Percentiles rank a stretch among this genome's conserved stretches.
These are phyloP conservation scores for Hortiboletus campestris DNA, from an alignment of 768 basidiomycete genomes.

Conservation along the genomic window DNA sequence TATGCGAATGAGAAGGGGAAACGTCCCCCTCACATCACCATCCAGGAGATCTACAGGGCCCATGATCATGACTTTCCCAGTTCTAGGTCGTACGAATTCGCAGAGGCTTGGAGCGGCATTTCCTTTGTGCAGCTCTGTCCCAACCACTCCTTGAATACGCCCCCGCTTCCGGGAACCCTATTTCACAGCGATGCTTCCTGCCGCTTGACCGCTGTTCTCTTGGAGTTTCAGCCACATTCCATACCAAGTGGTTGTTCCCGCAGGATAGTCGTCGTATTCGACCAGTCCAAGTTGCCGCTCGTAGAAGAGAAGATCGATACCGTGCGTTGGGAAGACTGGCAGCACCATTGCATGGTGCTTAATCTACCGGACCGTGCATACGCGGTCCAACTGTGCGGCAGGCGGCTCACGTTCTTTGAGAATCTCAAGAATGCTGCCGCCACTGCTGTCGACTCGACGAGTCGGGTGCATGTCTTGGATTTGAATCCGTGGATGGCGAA, in stretches of 20 bases:
- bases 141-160: slow-evolving; percentile 43
- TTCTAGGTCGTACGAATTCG: slow-evolving; percentile 47
- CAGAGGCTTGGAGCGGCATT: slow-evolving; percentile 46
- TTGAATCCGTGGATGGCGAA: slow-evolving; percentile 27
- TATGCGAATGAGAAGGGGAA: slow-evolving; percentile 30
- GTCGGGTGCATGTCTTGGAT: slow-evolving; percentile 31
- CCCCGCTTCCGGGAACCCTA: slow-evolving; percentile 42
- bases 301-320: slow-evolving; percentile 42
- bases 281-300: slow-evolving; percentile 49
- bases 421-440: slow-evolving; percentile 18
- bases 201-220: slow-evolving; percentile 42
- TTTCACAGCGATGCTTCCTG: slow-evolving; percentile 56
- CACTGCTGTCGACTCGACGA: slow-evolving; percentile 2
- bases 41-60: slow-evolving; percentile 22
- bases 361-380: slow-evolving; percentile 33
- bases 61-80: slow-evolving; percentile 8
- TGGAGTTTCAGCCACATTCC: slow-evolving; percentile 43
- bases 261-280: slow-evolving; percentile 52
- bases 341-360: slow-evolving; percentile 35
- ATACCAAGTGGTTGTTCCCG: slow-evolving; percentile 34
- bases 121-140: slow-evolving; percentile 47
- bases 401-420: slow-evolving; percentile 33
- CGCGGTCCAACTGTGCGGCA: slow-evolving; percentile 28
- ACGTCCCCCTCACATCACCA: slow-evolving; percentile 29
- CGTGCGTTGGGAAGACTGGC: slow-evolving; percentile 59